A percentile compares a stretch with the other conserved stretches of the same genome.
Conservation (phyloP, 225 moss, liverwort and hornwort genomes). For the Marchantia polymorpha region DNA sequence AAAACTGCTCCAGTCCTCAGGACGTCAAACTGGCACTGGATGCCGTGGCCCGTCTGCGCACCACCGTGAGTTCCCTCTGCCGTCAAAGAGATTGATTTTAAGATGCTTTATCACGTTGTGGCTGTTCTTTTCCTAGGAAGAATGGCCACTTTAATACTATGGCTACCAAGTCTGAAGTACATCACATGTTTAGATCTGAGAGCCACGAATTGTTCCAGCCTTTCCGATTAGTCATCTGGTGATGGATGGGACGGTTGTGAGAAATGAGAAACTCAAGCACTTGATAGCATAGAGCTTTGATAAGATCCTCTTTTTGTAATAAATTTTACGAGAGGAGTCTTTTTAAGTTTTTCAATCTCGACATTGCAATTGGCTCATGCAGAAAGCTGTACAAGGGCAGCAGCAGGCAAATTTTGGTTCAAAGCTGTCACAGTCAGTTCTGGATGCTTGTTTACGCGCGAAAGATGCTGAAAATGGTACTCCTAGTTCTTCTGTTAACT, state of each 20-base stretch:
- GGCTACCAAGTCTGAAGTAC: too few relatives aligned
- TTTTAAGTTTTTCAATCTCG: not conserved
- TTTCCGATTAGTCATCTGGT: too few relatives aligned
- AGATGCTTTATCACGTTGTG: too few relatives aligned
- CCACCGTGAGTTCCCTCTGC: constrained; percentile 34
- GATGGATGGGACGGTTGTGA: not conserved
- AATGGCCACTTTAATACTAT: too few relatives aligned
- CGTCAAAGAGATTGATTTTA: too few relatives aligned
- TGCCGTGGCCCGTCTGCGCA: constrained; percentile 61
- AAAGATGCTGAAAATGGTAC: constrained; percentile 55
- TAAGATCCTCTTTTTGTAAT: not conserved
- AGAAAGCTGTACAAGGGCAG: constrained; percentile 85
- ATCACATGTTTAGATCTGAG: too few relatives aligned
- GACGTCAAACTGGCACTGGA: constrained; percentile 76
- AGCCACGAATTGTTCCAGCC: too few relatives aligned
- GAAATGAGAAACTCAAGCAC: not conserved
- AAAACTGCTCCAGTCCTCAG: constrained; percentile 49
- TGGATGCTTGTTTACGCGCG: constrained; percentile 72
- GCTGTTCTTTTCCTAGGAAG: too few relatives aligned
- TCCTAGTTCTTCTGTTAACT: not conserved
- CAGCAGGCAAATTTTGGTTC: constrained; percentile 70
- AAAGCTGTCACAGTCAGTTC: constrained; percentile 57
- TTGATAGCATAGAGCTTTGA: not conserved
- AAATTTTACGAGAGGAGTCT: not conserved
- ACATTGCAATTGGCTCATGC: not conserved